Evolutionary conservation across 2,329 filamentous ascomycete species (phyloP), one percentile per base, ranked within the genome.

Genomic region (Tolypocladium ophioglossoides): DNA sequence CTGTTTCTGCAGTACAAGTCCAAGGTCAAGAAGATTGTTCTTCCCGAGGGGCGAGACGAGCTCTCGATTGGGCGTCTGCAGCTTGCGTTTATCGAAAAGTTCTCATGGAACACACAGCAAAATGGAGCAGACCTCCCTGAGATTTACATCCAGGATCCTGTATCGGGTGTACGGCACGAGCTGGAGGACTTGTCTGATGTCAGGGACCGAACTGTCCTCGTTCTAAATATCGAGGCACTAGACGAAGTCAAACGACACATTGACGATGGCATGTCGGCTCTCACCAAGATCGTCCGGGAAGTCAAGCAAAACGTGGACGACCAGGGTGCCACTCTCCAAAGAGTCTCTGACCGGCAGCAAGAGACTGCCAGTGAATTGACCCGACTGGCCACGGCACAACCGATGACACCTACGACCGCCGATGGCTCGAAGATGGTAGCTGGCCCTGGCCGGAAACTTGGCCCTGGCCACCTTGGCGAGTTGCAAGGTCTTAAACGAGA

Each of bases 211-310:
- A 91, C 91, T 1, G 94, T 99, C 1, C 77, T 99, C n/a, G 95
- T 94, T 0, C 75, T 99, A 44, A 99, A 99, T 62, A 80, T 97
- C 1, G 94, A 99, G 66, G 82, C 86, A 18, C 78, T 99, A 5
- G 94, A 99, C 66, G 94, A 99, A 70, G 91, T 99, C 39, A 97
- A 97, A 72, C 85, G 85, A 50, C 94, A 97, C 66, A 91, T 99
- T 59, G 94, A 99, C 59, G 92, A 99, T 59, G 90, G 91, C 44
- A 78, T 99, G 51, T 85, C 86, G 11, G 84, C 86, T 8, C 76
- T 99, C 51, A 89, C 86, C 60, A 82, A 84, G 54, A 80, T 96
- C 34, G 84, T 99, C n/a, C 87, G 95, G 62, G 85, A 89, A 54
- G 84, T 99, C 55, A 89, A 87, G 68, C 86, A 87, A 52, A 86